Base-by-base conservation (phyloP, 148 eudicot genomes). In the Rhododendron griersonianum region DNA sequence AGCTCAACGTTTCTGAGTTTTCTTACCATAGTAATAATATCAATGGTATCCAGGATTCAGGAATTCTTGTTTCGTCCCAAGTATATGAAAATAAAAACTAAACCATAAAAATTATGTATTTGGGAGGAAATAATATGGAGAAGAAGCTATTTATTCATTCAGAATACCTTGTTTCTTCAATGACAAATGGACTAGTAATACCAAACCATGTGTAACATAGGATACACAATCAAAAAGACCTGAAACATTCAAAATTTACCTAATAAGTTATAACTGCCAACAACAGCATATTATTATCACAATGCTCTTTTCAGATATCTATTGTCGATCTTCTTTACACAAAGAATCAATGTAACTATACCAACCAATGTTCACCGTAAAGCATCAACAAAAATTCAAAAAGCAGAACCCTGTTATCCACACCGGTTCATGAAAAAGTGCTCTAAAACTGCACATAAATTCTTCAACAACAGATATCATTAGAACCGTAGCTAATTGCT, bases 401-500 rank as follows among this genome's bases (percentile, higher is more conserved):
- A 77, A 3, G 18, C 51, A 41, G 28, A 45, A 45, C 63, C 50
- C 59, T 44, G 59, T 18, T 41, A 74, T 81, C 39, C 83, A 74
- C 67, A 86, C 55, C 21, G 6, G 77, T 44, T 16, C 19, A 71
- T 9, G 25, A 39, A 25, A 45, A 82, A 0, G 28, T 2, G 50
- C 44, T 8, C 35, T 69, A 69, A 69, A 69, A 69, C 75, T 28
- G 75, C 75, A 69, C 7, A 28, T 69, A 69, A 69, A 83, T 63
- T 47, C 85, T 69, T 91, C 84, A 92, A 82, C 99, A 97, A 83
- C 95, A 88, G 76, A 95, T 83, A 30, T 88, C 91, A 87, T 89
- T 94, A 83, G 99, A 87, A 71, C 99, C 98, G 57, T 97, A 97
- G 88, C 99, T 97, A 85, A 95, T 92, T 59, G 98, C 93, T 77